These are phyloP conservation scores for Tuber indicum DNA, from an alignment of 495 filamentous ascomycete species.

Conservation along the genomic window DNA sequence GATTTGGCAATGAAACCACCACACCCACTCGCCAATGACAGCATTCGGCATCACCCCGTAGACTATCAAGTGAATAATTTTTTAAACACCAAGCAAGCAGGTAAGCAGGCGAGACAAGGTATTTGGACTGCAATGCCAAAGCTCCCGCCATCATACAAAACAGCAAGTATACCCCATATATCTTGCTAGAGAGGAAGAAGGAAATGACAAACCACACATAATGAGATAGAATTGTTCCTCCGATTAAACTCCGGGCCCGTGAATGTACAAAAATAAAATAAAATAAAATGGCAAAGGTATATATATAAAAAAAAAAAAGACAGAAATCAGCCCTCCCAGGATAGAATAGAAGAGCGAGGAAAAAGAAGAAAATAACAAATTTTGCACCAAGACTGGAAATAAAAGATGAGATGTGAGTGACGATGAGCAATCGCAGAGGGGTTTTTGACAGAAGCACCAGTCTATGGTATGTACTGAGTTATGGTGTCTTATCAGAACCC, in stretches of 20 bases:
- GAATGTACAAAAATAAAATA: neutral
- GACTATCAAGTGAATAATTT: neutral
- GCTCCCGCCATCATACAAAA: neutral
- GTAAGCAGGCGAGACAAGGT: neutral
- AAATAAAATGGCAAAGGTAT: neutral
- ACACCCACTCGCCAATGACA: neutral
- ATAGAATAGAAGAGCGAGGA: neutral
- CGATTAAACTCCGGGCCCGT: neutral
- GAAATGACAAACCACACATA: neutral
- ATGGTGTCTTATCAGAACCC: neutral
- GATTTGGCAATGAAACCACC: neutral
- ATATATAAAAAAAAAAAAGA: no score
- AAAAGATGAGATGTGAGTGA: neutral
- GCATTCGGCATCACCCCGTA: neutral
- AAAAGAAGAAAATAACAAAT: neutral
- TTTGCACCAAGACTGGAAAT: neutral
- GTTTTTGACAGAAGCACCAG: neutral
- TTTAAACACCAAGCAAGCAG: neutral
- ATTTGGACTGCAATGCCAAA: neutral
- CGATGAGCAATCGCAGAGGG: neutral
- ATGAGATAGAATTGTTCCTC: neutral
- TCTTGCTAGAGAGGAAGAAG: neutral
- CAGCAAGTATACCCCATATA: neutral
- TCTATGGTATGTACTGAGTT: constrained; percentile 5
- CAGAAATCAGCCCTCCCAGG: neutral